Percentiles rank a stretch among this genome's conserved stretches.
phyloP scores from a whole-genome alignment of 306 rosid species.

The Cicer judaicum region DNA sequence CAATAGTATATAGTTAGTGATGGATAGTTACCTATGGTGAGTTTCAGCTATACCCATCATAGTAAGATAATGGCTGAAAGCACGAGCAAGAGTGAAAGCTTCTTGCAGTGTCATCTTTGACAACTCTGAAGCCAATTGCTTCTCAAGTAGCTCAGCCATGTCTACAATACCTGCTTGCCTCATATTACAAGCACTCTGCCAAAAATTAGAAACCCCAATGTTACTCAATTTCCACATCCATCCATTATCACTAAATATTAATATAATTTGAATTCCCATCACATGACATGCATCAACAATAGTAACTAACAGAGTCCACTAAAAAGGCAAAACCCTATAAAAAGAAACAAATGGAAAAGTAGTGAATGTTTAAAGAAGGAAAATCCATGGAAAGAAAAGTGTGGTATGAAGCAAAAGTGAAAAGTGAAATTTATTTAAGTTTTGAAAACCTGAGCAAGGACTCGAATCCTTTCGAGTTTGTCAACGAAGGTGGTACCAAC shows the following conservation, averaged over 20 bases:
- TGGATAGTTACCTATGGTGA: slow-evolving; percentile 69
- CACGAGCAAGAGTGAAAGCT: slow-evolving; percentile 86
- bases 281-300: too few species aligned
- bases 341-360: not conserved
- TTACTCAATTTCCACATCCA: slow-evolving; percentile 23
- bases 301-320: too few species aligned
- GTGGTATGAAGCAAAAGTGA: not conserved
- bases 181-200: slow-evolving; percentile 86
- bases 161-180: slow-evolving; percentile 83
- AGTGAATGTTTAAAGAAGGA: slow-evolving; percentile 6
- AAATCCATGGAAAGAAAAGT: not conserved
- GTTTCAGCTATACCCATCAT: slow-evolving; percentile 95
- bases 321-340: not conserved
- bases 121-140: slow-evolving; percentile 82
- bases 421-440: not conserved
- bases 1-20: too few species aligned
- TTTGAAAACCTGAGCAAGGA: slow-evolving; percentile 74
- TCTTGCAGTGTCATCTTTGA: slow-evolving; percentile 86
- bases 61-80: slow-evolving; percentile 87
- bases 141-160: slow-evolving; percentile 82
- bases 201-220: slow-evolving; percentile 28
- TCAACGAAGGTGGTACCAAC: slow-evolving; percentile 65
- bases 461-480: slow-evolving; percentile 72
- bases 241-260: slow-evolving; percentile 22
- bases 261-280: not conserved